Evolutionary conservation across 805 yeast species (phyloP).

Genomic region (Lipomyces kockii): DNA sequence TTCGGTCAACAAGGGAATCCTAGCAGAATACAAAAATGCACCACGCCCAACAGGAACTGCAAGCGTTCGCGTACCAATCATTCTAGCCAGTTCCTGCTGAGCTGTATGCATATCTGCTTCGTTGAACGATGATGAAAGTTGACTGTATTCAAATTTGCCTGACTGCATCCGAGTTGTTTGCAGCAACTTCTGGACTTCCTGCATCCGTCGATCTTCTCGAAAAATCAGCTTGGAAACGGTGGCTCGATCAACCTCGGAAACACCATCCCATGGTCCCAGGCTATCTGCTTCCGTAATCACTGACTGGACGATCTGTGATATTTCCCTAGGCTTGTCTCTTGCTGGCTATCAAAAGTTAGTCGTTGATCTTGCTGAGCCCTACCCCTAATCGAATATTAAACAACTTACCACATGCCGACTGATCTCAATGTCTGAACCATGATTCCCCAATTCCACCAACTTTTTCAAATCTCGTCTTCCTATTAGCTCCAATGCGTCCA

Average conservation of each 20-base stretch:
- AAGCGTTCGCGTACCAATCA: constrained; percentile 71
- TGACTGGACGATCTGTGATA: constrained; percentile 48
- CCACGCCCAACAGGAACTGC: constrained; percentile 81
- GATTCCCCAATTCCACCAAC: constrained; percentile 22
- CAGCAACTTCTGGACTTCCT: constrained; percentile 71
- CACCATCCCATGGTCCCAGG: constrained; percentile 69
- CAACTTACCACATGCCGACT: not conserved
- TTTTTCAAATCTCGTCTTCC: constrained; percentile 67
- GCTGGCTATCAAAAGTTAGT: constrained; percentile 2
- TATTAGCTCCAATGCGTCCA: constrained; percentile 56
- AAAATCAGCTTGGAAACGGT: constrained; percentile 74
- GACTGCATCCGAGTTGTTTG: constrained; percentile 70
- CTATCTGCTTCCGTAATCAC: constrained; percentile 46
- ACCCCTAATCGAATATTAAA: constrained; percentile 2
- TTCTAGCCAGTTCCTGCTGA: constrained; percentile 56
- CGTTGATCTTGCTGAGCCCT: no score
- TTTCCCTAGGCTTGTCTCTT: constrained; percentile 46
- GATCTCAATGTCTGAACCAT: constrained; percentile 9
- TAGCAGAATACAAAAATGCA: constrained; percentile 67
- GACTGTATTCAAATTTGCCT: constrained; percentile 48
- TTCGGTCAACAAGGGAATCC: constrained; percentile 82
- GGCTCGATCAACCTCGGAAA: constrained; percentile 69
- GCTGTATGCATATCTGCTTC: constrained; percentile 49
- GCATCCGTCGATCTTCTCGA: constrained; percentile 75
- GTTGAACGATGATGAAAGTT: constrained; percentile 61